These are phyloP conservation scores for Neurospora sp. DNA, from an alignment of 495 filamentous ascomycete genomes.

Conservation along the genomic window DNA sequence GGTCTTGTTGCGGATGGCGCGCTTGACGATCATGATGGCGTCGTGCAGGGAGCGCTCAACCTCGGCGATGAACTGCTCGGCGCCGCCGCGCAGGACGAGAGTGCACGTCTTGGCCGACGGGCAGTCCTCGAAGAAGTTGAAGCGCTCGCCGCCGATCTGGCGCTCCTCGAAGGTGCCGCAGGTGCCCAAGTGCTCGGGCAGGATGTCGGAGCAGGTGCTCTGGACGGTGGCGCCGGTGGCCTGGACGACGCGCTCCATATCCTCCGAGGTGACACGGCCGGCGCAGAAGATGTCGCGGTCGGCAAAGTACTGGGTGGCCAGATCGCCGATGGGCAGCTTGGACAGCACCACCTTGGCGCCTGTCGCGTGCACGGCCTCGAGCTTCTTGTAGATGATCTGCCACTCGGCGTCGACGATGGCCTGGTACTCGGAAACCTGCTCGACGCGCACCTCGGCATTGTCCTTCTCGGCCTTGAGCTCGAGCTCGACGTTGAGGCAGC, in stretches of 20 bases:
- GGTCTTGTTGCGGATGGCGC: conserved; percentile 81
- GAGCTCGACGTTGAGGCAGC: conserved; percentile 88
- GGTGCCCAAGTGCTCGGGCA: conserved; percentile 77
- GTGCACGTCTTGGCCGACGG: conserved; percentile 94
- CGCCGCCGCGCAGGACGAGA: conserved; percentile 85
- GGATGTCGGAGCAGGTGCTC: conserved; percentile 95
- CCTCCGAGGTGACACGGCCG: conserved; percentile 82
- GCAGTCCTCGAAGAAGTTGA: conserved; percentile 97
- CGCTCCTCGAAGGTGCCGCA: conserved; percentile 89
- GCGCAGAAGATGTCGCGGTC: conserved; percentile 98
- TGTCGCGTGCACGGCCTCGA: conserved; percentile 84
- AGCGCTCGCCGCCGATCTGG: conserved; percentile 93
- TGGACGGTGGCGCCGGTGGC: conserved; percentile 88
- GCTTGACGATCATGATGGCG: conserved; percentile 99
- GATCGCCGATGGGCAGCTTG: conserved; percentile 94
- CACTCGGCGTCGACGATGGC: conserved; percentile 98
- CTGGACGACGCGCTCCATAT: conserved; percentile 92
- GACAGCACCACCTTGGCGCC: conserved; percentile 94
- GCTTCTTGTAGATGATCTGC: conserved; percentile 99
- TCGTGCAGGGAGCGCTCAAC: conserved; percentile 95
- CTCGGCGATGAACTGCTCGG: conserved; percentile 98
- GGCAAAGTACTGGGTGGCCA: conserved; percentile 96
- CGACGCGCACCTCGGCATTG: conserved; percentile 94
- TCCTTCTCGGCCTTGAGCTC: conserved; percentile 98
- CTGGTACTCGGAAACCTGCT: conserved; percentile 98